These are phyloP conservation scores for Bidens hawaiensis DNA, from an alignment of 140 eudicot species.

Conservation along the genomic window DNA sequence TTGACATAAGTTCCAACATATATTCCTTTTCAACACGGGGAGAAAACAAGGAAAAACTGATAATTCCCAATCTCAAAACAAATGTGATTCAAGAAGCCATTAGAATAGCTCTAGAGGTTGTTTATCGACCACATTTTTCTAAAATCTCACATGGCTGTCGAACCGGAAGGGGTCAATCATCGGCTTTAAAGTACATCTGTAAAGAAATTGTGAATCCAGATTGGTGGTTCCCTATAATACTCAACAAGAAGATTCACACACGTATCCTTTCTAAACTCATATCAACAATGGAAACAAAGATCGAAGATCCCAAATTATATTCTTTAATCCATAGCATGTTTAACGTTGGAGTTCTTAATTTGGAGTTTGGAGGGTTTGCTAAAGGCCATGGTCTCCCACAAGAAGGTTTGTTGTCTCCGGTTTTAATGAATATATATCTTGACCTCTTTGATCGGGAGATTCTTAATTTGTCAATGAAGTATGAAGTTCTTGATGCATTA, in stretches of 20 bases:
- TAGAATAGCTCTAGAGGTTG: slow-evolving; percentile 83
- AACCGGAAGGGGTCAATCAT: slow-evolving; percentile 72
- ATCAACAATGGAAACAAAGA: slow-evolving; percentile 53
- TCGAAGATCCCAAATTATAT: slow-evolving; percentile 57
- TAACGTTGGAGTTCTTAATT: slow-evolving; percentile 52
- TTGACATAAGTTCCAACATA: slow-evolving; percentile 48
- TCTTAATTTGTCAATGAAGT: slow-evolving; percentile 67
- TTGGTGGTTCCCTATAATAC: slow-evolving; percentile 72
- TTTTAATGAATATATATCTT: slow-evolving; percentile 80
- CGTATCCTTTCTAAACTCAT: slow-evolving; percentile 48
- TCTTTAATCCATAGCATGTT: slow-evolving; percentile 52
- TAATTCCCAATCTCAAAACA: slow-evolving; percentile 66
- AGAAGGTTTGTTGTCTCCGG: slow-evolving; percentile 75
- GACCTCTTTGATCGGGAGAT: slow-evolving; percentile 69
- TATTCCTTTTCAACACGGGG: slow-evolving; percentile 58
- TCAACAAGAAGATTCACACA: slow-evolving; percentile 51
- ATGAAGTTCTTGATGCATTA: slow-evolving; percentile 51
- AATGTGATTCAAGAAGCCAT: slow-evolving; percentile 89
- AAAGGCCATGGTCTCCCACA: slow-evolving; percentile 98
- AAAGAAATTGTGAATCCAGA: slow-evolving; percentile 65
- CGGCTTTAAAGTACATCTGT: slow-evolving; percentile 73
- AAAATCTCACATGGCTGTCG: slow-evolving; percentile 87
- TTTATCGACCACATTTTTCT: slow-evolving; percentile 78
- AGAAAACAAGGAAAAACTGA: slow-evolving; percentile 50
- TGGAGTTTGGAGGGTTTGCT: slow-evolving; percentile 83